phyloP scores from a whole-genome alignment of 2,329 filamentous ascomycete genomes.

The Juglanconis sp. region DNA sequence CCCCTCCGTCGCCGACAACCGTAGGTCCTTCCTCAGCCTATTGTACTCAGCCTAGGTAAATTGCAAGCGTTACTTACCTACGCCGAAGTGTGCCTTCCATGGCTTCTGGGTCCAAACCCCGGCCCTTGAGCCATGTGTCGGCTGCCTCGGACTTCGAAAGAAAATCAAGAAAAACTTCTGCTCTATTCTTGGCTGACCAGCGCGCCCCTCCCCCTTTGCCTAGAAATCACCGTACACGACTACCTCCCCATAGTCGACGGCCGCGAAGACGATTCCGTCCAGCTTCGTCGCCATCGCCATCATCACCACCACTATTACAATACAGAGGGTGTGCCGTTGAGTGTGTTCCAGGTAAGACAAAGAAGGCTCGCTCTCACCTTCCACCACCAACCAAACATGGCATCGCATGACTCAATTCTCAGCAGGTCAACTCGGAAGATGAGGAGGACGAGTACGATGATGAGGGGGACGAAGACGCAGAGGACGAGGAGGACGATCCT shows the following conservation, averaged over 20 bases:
- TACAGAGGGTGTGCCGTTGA: background rate
- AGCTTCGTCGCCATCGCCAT: background rate
- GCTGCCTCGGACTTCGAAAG: too few relatives aligned
- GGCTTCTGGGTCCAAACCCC: too few relatives aligned
- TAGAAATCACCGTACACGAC: conserved; percentile 18
- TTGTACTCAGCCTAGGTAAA: conserved; percentile 23
- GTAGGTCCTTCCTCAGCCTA: conserved; percentile 24
- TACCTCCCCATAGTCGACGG: conserved; percentile 21
- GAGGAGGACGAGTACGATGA: conserved; percentile 19
- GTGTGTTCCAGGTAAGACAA: conserved; percentile 8
- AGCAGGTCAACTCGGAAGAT: conserved; percentile 14
- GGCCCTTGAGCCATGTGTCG: too few relatives aligned
- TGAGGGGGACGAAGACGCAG: conserved; percentile 23
- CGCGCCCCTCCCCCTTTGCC: background rate
- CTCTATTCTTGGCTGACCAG: conserved; percentile 12
- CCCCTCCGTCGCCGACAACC: conserved; percentile 27
- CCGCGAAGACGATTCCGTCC: background rate
- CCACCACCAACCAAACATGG: background rate
- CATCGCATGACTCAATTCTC: background rate
- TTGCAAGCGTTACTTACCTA: conserved; percentile 2
- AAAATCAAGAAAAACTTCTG: too few relatives aligned
- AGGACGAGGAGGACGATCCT: conserved; percentile 19
- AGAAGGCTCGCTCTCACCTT: background rate
- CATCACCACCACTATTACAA: background rate
- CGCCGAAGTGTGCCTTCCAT: too few relatives aligned